These are phyloP conservation scores for Fraxinus angustifolia DNA, from an alignment of 305 asterid genomes.

Conservation along the genomic window DNA sequence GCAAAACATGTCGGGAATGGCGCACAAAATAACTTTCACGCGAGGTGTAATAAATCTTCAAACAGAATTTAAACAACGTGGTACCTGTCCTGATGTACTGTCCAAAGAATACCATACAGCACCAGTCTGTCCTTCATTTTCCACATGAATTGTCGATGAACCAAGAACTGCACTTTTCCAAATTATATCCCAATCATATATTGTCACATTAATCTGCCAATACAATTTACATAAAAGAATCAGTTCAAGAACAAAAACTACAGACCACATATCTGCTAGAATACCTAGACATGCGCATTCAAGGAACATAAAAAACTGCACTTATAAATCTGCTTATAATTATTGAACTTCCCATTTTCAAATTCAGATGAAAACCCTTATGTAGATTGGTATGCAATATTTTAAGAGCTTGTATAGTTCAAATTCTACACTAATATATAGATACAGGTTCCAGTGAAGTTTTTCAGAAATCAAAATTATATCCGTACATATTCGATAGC, in stretches of 20 bases:
- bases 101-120: slow-evolving; percentile 77
- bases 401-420: neutral
- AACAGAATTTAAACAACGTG: slow-evolving; percentile 1
- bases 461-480: neutral
- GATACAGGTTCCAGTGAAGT: neutral
- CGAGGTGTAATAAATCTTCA: slow-evolving; percentile 10
- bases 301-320: slow-evolving; percentile 11
- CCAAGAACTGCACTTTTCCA: slow-evolving; percentile 99
- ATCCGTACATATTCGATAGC: neutral
- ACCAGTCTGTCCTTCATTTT: slow-evolving; percentile 73
- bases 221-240: slow-evolving; percentile 35
- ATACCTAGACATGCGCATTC: slow-evolving; percentile 2
- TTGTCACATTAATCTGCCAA: slow-evolving; percentile 86
- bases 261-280: slow-evolving; percentile 9
- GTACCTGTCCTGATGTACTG: slow-evolving; percentile 87
- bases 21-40: neutral
- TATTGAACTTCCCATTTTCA: neutral
- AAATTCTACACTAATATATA: neutral
- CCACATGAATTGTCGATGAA: slow-evolving; percentile 71
- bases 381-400: neutral
- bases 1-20: slow-evolving; percentile 21
- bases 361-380: slow-evolving; percentile 1
- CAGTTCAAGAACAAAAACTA: slow-evolving; percentile 26
- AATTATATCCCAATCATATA: slow-evolving; percentile 98
- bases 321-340: neutral